Conservation (phyloP, 176 grass and related monocot genomes). For the Poa annua region DNA sequence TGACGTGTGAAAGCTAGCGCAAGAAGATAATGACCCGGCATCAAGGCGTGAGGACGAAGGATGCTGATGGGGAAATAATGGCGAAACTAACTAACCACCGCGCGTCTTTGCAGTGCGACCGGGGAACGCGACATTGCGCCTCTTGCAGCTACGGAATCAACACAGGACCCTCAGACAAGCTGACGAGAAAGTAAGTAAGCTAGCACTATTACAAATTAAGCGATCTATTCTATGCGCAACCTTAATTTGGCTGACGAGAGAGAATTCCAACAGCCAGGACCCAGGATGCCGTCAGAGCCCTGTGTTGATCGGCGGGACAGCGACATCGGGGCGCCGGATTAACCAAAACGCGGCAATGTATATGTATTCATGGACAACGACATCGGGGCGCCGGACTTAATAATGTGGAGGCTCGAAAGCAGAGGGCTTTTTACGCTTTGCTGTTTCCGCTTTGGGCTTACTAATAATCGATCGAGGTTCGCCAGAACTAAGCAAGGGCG, state of each 20-base stretch:
- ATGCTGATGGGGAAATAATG: neutral
- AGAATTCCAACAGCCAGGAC: neutral
- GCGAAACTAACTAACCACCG: neutral
- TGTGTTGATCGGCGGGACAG: neutral
- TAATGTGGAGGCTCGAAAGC: neutral
- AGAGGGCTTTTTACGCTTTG: neutral
- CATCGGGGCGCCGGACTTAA: too few species aligned
- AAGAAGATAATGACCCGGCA: conserved; percentile 1
- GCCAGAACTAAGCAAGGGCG: neutral
- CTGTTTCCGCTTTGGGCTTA: conserved; percentile 10
- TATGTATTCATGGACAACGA: neutral
- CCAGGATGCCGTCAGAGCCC: neutral
- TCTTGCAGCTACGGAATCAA: too few species aligned
- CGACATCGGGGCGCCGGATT: too few species aligned
- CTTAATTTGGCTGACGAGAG: neutral
- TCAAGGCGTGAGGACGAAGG: neutral
- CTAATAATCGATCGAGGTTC: neutral
- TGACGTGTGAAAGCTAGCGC: neutral
- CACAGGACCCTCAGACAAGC: neutral
- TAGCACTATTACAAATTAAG: too few species aligned
- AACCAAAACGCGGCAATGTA: neutral
- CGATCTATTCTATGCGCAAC: too few species aligned
- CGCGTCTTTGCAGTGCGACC: too few species aligned
- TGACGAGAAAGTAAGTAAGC: neutral
- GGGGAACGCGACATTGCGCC: too few species aligned